Evolutionary conservation across 805 yeast genomes (phyloP).

Genomic region (Nakazawaea holstii): DNA sequence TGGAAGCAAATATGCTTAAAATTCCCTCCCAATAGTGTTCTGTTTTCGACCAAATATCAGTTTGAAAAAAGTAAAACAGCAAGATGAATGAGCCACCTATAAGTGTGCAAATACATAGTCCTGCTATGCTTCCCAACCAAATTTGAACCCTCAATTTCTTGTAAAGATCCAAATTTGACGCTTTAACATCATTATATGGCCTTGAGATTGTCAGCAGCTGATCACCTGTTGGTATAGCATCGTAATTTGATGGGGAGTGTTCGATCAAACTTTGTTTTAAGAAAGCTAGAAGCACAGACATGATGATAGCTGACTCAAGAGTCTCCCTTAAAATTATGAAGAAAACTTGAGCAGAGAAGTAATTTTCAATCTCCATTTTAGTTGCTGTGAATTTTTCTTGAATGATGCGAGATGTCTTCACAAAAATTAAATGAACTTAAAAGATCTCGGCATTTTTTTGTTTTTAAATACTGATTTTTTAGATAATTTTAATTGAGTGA

Average conservation of each 20-base stretch:
- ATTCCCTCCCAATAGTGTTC: conserved; percentile 46
- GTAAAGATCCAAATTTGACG: background rate
- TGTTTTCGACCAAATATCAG: conserved; percentile 38
- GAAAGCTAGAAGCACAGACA: conserved; percentile 41
- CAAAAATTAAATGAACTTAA: too few relatives aligned
- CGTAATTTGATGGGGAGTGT: background rate
- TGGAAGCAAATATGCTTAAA: conserved; percentile 37
- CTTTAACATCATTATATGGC: background rate
- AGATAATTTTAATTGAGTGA: background rate
- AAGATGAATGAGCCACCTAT: conserved; percentile 34
- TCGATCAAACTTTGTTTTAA: conserved; percentile 27
- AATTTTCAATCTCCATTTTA: conserved; percentile 17
- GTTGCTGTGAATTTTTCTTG: background rate
- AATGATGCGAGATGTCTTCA: background rate
- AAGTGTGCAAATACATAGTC: conserved; percentile 32
- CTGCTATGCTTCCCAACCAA: conserved; percentile 39
- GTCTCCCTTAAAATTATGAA: conserved; percentile 42
- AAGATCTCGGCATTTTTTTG: background rate
- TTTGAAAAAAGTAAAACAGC: conserved; percentile 35
- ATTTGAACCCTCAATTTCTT: conserved; percentile 29
- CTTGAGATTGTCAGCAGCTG: background rate
- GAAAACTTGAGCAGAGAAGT: conserved; percentile 40
- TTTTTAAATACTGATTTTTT: background rate
- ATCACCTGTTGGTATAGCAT: background rate
- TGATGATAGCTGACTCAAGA: conserved; percentile 40